Base-by-base conservation (phyloP, 2,329 filamentous ascomycete species). In the Leptographium flavum region DNA sequence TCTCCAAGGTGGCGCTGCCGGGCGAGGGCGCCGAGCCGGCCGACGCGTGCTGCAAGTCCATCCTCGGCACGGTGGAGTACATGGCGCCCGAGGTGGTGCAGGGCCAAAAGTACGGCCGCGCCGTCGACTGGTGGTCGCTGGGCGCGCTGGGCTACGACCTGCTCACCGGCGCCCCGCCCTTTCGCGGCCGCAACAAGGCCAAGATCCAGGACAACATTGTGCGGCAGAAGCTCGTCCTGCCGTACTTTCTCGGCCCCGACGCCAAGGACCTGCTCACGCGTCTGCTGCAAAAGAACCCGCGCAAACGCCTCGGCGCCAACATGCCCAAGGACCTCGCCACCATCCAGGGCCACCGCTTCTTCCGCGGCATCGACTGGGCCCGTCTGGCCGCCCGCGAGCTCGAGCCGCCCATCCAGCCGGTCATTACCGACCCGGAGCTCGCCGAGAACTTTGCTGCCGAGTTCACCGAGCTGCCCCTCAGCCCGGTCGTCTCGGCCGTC, bases 61-160 rank as follows among this genome's bases (percentile, higher is more conserved):
- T 95, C 53, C 77, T 95, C 10, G 92, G 92, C 42, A 98, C 92
- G 0, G 82, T 95, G 47, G 92, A 96, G 61, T 98, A 98, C 72
- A 98, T 98, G 92, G 93, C 92, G 0, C 92, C 92, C 1, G 92
- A 98, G 64, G 84, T 98, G 43, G 79, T 98, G 49, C 75, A 81
- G 50, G 88, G 87, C 49, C 80, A 84, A 52, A 81, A 85, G 53
- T 98, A 98, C 61, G 88, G 90, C 57, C 90, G 88, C 62, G 81
- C 87, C 1, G 93, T 95, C 17, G 92, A 98, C 65, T 98, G 90
- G 90, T 98, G 92, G 92, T 94, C 88, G 5, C 81, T 98, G 39
- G 92, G 93, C 31, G 88, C 90, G 3, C 74, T 98, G 39, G 87
- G 86, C 30, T 94, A 81, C 61, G 92, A 98, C 60, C 70, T 98